phyloP scores from a whole-genome alignment of 176 grass and related monocot genomes.

The Puya raimondii region DNA sequence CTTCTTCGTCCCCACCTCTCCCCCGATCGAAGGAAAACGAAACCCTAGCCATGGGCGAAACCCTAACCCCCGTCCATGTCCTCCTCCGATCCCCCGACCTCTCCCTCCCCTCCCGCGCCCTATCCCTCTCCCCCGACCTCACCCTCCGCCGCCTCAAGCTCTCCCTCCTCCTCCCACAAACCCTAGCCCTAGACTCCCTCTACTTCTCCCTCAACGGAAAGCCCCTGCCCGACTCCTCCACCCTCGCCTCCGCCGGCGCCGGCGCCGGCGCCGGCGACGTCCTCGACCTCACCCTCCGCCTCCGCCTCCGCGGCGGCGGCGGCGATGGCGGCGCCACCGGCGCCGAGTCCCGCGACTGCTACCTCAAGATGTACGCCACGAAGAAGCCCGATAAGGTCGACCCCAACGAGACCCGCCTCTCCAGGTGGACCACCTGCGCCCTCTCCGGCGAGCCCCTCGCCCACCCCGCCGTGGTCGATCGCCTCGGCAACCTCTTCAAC shows the following conservation, averaged over 20 bases:
- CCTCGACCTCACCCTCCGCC: slow-evolving; percentile 36
- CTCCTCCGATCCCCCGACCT: slow-evolving; percentile 34
- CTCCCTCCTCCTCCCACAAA: slow-evolving; percentile 17
- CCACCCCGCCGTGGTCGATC: slow-evolving; percentile 49
- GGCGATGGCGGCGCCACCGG: slow-evolving; percentile 92
- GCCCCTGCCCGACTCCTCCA: slow-evolving; percentile 24
- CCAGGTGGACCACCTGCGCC: slow-evolving; percentile 83
- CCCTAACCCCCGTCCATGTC: background rate
- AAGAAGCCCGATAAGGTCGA: slow-evolving; percentile 99
- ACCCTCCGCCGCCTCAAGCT: slow-evolving; percentile 43
- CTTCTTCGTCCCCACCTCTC: background rate
- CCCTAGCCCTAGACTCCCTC: slow-evolving; percentile 36
- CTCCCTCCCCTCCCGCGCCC: slow-evolving; percentile 25
- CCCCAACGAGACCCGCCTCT: slow-evolving; percentile 81
- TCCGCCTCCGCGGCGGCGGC: slow-evolving; percentile 68
- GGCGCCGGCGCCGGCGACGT: slow-evolving; percentile 21
- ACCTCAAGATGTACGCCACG: slow-evolving; percentile 87
- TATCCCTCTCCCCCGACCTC: slow-evolving; percentile 23
- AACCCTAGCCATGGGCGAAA: slow-evolving; percentile 31
- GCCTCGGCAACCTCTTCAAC: slow-evolving; percentile 85
- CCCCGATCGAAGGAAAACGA: background rate
- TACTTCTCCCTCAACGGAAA: slow-evolving; percentile 62
- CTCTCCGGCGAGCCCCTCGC: slow-evolving; percentile 74
- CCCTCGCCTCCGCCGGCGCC: slow-evolving; percentile 14
- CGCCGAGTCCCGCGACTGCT: slow-evolving; percentile 96